Evolutionary conservation across 768 basidiomycete species (phyloP).

Genomic region (Mycena sanguinolenta): DNA sequence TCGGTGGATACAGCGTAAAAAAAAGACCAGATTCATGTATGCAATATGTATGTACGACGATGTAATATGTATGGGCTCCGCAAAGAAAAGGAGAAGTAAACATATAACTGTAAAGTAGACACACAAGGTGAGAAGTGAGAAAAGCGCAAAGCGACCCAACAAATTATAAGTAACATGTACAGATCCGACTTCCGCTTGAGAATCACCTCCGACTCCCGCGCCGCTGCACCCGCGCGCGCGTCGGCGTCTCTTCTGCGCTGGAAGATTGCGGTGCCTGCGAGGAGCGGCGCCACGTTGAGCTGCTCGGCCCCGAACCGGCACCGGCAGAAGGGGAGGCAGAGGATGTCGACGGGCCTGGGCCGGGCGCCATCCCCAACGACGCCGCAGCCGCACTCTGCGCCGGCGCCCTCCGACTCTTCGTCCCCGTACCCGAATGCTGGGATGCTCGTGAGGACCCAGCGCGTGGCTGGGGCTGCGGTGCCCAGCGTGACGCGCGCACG

Average conservation of each 20-base stretch:
- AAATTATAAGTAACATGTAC: background rate
- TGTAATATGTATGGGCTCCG: background rate
- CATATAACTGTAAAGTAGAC: background rate
- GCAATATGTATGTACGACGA: background rate
- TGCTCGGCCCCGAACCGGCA: background rate
- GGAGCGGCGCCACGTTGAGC: slow-evolving; percentile 30
- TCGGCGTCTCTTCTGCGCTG: slow-evolving; percentile 21
- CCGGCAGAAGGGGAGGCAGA: slow-evolving; percentile 1
- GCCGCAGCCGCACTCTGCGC: slow-evolving; percentile 17
- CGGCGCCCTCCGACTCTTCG: slow-evolving; percentile 16
- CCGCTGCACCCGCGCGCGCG: slow-evolving; percentile 23
- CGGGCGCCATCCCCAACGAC: slow-evolving; percentile 17
- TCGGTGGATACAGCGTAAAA: no score
- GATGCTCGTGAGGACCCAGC: slow-evolving; percentile 21
- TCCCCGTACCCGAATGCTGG: slow-evolving; percentile 1
- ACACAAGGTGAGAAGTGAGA: background rate
- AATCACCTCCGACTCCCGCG: slow-evolving; percentile 32
- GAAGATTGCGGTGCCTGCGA: slow-evolving; percentile 1
- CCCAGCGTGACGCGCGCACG: slow-evolving; percentile 31
- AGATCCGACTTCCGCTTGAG: background rate
- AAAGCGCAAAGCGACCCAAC: background rate
- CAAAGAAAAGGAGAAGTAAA: background rate
- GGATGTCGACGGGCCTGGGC: slow-evolving; percentile 1
- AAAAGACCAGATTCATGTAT: background rate
- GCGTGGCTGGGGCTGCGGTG: slow-evolving; percentile 21